Evolutionary conservation across 1,139 yeast genomes (phyloP), one percentile per base, ranked within the genome.

Genomic region (Yamadazyma mexicana): DNA sequence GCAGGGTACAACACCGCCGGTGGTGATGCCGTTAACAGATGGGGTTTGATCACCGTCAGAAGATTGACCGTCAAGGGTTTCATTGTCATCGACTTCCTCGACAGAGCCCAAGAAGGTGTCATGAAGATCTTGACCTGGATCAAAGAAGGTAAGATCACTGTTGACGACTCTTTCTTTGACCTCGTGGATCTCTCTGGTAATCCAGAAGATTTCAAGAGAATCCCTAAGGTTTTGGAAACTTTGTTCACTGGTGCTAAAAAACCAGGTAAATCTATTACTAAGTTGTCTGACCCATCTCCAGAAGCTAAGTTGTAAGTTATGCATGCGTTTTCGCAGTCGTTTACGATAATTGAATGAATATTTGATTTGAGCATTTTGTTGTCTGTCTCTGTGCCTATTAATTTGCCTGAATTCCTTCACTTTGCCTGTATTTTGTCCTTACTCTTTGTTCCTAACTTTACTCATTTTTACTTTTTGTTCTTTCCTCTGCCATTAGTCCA

Each of bases 1-100:
- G 59, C 86, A 25, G 78, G 78, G 39, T 81, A 81, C 58, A 77
- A 79, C 50, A 75, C 74, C 44, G 44, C 48, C 8, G 49, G 56
- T 4, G 66, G 68, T 40, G 44, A 58, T 20, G 56, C 45, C 0
- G 62, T 76, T 39, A 56, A 58, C 26, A 60, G 56, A 43, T 77
- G 78, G 70, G 51, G 62, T 12, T 53, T 62, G 30, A 70, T 79
- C 37, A 66, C 76, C 40, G 59, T 64, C 33, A 76, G 72, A 54
- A 63, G 81, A 51, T 62, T 79, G 45, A 63, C 61, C 1, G 67
- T 78, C 29, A 60, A 60, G 43, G 85, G 85, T 15, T 69, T 77
- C 47, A 56, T 77, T 39, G 68, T 76, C 20, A 40, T 56, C 25
- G 79, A 77, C 48, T 64, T 50, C 49, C 43, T 45, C 14, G 51